Evolutionary conservation across 169 alveolate species (phyloP), one percentile per base, ranked within the genome.

Genomic region (Amoebophrya sp.): DNA sequence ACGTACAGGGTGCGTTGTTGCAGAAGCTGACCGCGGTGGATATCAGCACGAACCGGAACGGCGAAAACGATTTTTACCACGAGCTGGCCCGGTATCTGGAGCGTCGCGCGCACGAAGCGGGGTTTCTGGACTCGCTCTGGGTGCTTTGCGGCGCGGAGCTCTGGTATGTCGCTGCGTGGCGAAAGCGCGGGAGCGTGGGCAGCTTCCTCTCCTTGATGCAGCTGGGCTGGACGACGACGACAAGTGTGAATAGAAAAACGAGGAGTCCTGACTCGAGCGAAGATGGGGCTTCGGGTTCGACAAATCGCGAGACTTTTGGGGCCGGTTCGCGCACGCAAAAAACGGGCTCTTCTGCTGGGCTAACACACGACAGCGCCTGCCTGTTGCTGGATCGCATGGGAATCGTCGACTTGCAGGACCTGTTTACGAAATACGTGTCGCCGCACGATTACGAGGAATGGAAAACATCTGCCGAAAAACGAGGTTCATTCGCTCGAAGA

Each of bases 91-190:
- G 83, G 32, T 66, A 66, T 25, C 35, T 66, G 83, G 83, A 66
- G 35, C 12, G 83, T 7, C 12, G 83, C 10, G 83, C 83, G 83
- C 83, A 66, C 35, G 83, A 66, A 66, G 83, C 83, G 35, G 83
- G 35, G 18, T 25, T 25, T 25, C 12, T 66, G 29, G 83, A 66
- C 83, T 66, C 38, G 83, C 83, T 66, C 7, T 66, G 83, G 83
- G 32, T 25, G 83, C 83, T 66, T 7, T 66, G 83, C 35, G 83
- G 83, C 2, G 83, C 83, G 83, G 83, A 66, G 35, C 83, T 66
- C 38, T 66, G 83, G 83, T 66, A 66, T 25, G 83, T 66, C 10
- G 83, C 83, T 7, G 83, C 83, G 39, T 66, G 83, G 83, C 12
- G 83, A 3, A 66, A 66, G 83, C 29, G 83, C 7, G 83, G 83